These are phyloP conservation scores for Parastagonospora avenae DNA, from an alignment of 2,329 filamentous ascomycete genomes.

Conservation along the genomic window DNA sequence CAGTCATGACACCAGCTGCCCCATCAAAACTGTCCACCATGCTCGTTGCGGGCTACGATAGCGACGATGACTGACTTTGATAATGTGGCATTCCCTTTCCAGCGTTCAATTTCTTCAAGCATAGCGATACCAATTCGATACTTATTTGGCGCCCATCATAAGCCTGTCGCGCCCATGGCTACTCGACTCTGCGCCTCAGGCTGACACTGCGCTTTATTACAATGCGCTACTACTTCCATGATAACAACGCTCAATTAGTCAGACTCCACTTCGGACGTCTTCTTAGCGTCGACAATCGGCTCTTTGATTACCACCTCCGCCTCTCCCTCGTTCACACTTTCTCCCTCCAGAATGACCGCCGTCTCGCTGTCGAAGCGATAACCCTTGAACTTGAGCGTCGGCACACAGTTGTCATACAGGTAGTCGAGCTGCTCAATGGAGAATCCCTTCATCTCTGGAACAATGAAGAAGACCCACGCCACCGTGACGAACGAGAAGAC, in stretches of 20 bases:
- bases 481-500: conserved; percentile 26
- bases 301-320: no score
- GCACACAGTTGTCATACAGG: conserved; percentile 7
- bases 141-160: no score
- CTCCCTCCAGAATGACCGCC: not conserved
- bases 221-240: no score
- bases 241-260: no score
- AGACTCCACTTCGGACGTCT: no score
- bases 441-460: conserved; percentile 23
- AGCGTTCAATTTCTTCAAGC: no score
- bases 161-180: no score
- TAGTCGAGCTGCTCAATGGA: conserved; percentile 14
- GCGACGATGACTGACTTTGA: conserved; percentile 32
- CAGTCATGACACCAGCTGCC: conserved; percentile 8
- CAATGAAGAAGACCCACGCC: conserved; percentile 26
- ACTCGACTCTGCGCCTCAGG: no score
- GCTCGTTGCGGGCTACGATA: conserved; percentile 38
- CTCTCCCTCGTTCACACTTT: no score
- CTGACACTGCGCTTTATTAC: no score
- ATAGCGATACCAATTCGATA: no score
- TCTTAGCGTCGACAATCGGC: no score
- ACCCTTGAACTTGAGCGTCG: conserved; percentile 8
- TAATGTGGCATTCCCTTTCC: not conserved
- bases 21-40: conserved; percentile 28
- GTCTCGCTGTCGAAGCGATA: conserved; percentile 3